Evolutionary conservation across 371 early-diverging fungal genomes (phyloP).

Genomic region (Mortierella sp.): DNA sequence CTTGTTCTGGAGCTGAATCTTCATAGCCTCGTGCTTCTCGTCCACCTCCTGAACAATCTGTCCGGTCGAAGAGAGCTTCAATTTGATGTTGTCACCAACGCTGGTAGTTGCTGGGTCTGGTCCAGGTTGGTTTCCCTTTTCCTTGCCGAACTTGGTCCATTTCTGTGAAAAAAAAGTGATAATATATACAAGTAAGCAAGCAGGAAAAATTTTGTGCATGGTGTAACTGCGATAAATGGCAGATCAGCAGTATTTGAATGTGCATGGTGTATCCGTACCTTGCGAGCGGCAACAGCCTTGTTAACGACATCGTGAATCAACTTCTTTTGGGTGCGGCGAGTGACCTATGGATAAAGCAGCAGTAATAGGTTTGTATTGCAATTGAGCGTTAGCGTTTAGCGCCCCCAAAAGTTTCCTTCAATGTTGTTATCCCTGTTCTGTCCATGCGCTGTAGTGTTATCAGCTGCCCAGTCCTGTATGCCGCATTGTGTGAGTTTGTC

Average conservation of each 20-base stretch:
- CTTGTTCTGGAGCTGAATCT: slow-evolving; percentile 69
- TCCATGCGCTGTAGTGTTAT: not conserved
- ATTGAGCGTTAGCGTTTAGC: not conserved
- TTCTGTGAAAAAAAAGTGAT: slow-evolving; percentile 49
- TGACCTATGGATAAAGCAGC: slow-evolving; percentile 64
- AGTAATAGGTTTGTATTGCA: not conserved
- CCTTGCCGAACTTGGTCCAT: slow-evolving; percentile 89
- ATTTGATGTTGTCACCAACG: slow-evolving; percentile 88
- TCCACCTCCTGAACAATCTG: slow-evolving; percentile 65
- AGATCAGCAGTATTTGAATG: not conserved
- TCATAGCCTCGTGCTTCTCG: slow-evolving; percentile 66
- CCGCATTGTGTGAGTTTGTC: slow-evolving; percentile 3
- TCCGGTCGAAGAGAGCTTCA: slow-evolving; percentile 83
- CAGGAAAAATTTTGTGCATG: slow-evolving; percentile 12
- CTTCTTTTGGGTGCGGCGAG: slow-evolving; percentile 84
- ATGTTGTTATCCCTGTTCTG: not conserved
- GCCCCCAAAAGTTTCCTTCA: not conserved
- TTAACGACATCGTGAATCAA: slow-evolving; percentile 87
- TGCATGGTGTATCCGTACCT: slow-evolving; percentile 57
- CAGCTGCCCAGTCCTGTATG: not conserved
- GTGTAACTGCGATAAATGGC: not conserved
- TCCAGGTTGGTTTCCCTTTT: slow-evolving; percentile 78
- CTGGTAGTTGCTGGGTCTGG: slow-evolving; percentile 93
- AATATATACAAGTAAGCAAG: not conserved
- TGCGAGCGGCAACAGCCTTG: slow-evolving; percentile 91